Percentiles rank a stretch among this genome's conserved stretches.
These are phyloP conservation scores for Vitis rupestris DNA, from an alignment of 164 flowering plant genomes.

Conservation along the genomic window DNA sequence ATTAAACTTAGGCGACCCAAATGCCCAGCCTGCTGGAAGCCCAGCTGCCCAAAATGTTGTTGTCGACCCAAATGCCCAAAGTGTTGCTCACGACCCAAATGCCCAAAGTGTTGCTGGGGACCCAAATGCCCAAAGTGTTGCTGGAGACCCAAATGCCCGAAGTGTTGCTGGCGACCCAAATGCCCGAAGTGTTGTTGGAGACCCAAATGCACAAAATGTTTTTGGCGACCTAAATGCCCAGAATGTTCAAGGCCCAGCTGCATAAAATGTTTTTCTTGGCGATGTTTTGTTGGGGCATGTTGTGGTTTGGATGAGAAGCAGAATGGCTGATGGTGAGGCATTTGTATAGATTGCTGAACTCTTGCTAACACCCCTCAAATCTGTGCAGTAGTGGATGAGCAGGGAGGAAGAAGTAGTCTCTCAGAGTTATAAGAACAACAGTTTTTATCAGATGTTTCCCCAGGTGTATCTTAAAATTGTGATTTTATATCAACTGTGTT, in stretches of 20 bases:
- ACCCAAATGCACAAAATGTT: slow-evolving; percentile 15
- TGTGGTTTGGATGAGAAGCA: background rate
- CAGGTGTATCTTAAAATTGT: too few species aligned
- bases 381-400: slow-evolving; percentile 21
- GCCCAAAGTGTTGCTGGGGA: slow-evolving; percentile 9
- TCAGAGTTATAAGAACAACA: background rate
- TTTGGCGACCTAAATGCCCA: slow-evolving; percentile 4
- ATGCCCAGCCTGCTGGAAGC: slow-evolving; percentile 28
- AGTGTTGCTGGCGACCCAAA: slow-evolving; percentile 12
- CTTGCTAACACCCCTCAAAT: slow-evolving; percentile 23
- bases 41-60: slow-evolving; percentile 14
- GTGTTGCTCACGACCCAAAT: slow-evolving; percentile 13
- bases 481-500: too few species aligned
- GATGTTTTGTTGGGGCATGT: slow-evolving; percentile 1
- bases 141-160: slow-evolving; percentile 3
- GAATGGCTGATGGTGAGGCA: slow-evolving; percentile 12
- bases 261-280: slow-evolving; percentile 8
- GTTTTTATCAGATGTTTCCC: background rate
- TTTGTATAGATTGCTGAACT: slow-evolving; percentile 21
- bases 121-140: background rate
- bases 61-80: slow-evolving; percentile 18
- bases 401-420: slow-evolving; percentile 9
- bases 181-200: slow-evolving; percentile 15
- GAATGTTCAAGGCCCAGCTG: slow-evolving; percentile 9
- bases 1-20: slow-evolving; percentile 37